Evolutionary conservation across 1,284 basidiomycete genomes (phyloP).

Genomic region (Wallemia mellicola): DNA sequence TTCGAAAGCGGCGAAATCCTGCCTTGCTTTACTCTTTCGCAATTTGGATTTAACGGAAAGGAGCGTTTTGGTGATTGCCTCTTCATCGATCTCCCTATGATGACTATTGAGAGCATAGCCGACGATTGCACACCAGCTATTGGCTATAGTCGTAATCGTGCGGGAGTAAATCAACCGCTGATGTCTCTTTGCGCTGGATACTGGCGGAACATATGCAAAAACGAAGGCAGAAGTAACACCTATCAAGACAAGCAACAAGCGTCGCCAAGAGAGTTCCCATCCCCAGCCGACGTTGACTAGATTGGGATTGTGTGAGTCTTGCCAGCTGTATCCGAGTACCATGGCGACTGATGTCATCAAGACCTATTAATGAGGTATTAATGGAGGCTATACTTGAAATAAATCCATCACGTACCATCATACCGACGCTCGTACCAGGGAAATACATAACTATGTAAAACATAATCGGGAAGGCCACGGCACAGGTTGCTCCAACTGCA

Average conservation of each 20-base stretch:
- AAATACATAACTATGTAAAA: background rate
- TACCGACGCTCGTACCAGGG: background rate
- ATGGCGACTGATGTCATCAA: background rate
- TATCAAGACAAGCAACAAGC: background rate
- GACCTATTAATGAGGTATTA: too few species aligned
- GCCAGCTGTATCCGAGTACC: background rate
- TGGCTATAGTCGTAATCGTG: background rate
- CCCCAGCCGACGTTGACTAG: background rate
- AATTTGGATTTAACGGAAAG: background rate
- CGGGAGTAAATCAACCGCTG: background rate
- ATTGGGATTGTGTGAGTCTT: background rate
- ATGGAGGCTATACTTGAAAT: too few species aligned
- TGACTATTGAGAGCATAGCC: background rate
- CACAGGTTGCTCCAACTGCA: background rate
- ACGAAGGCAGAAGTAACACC: background rate
- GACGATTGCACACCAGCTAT: background rate
- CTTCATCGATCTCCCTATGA: background rate
- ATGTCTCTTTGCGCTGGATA: background rate
- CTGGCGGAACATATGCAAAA: slow-evolving; percentile 1
- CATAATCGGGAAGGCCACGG: background rate
- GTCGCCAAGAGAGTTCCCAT: background rate
- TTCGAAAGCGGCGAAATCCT: slow-evolving; percentile 1
- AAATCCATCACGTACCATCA: too few species aligned
- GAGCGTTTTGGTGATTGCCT: background rate
- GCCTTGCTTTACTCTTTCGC: background rate